These are phyloP conservation scores for Taiozyma onychis DNA, from an alignment of 1,139 yeast genomes.

Conservation along the genomic window DNA sequence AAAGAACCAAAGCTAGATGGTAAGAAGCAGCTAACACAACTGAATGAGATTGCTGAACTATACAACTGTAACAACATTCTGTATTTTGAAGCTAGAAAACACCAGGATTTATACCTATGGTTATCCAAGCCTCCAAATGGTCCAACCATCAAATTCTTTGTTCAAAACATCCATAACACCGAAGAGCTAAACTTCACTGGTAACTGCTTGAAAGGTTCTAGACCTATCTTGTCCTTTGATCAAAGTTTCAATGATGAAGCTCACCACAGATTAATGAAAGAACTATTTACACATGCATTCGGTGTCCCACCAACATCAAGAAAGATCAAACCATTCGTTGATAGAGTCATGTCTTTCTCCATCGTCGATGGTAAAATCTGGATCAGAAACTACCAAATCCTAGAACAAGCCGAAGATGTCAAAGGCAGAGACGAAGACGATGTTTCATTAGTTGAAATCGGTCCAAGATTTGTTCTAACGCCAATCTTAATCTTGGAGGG, in stretches of 20 bases:
- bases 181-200: slow-evolving; percentile 97
- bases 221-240: slow-evolving; percentile 94
- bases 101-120: slow-evolving; percentile 93
- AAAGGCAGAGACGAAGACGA: slow-evolving; percentile 49
- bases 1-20: slow-evolving; percentile 96
- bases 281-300: slow-evolving; percentile 76
- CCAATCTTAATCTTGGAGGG: slow-evolving; percentile 92
- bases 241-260: slow-evolving; percentile 60
- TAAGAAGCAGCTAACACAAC: slow-evolving; percentile 80
- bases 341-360: slow-evolving; percentile 90
- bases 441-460: slow-evolving; percentile 83
- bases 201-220: slow-evolving; percentile 89
- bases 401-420: slow-evolving; percentile 56
- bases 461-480: slow-evolving; percentile 94
- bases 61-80: slow-evolving; percentile 95
- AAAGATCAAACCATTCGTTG: slow-evolving; percentile 89
- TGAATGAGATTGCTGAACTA: slow-evolving; percentile 93
- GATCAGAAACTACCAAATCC: slow-evolving; percentile 92
- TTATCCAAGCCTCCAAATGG: slow-evolving; percentile 96
- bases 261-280: slow-evolving; percentile 74
- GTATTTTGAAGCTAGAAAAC: slow-evolving; percentile 95
- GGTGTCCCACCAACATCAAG: slow-evolving; percentile 98
- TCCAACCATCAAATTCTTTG: slow-evolving; percentile 89
- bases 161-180: slow-evolving; percentile 92
- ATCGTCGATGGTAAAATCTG: slow-evolving; percentile 92